A percentile compares a stretch with the other conserved stretches of the same genome.
Evolutionary conservation across 139 green algal genomes (phyloP).

Genomic region (Haematococcus lacustris): DNA sequence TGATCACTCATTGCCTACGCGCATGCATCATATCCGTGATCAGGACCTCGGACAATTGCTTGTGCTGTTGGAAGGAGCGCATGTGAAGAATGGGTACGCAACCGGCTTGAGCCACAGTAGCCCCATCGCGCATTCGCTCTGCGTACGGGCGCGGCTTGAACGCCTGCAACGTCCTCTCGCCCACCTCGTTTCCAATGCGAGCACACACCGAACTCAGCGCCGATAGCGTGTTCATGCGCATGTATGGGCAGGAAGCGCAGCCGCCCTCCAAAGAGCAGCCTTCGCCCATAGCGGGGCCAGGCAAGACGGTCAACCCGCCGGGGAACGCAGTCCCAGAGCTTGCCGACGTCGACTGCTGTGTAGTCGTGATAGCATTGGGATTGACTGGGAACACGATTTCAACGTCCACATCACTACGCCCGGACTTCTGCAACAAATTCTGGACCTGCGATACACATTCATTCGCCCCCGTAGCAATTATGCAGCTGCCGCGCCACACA

Average conservation of each 20-base stretch:
- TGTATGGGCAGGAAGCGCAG: conserved; percentile 95
- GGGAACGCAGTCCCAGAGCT: conserved; percentile 36
- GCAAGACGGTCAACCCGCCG: conserved; percentile 56
- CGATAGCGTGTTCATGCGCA: conserved; percentile 90
- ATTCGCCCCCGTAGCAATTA: too few species aligned
- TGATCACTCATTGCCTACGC: too few species aligned
- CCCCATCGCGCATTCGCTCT: conserved; percentile 42
- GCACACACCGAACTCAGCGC: conserved; percentile 46
- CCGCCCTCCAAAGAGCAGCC: conserved; percentile 88
- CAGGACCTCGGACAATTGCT: conserved; percentile 32
- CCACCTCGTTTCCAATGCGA: conserved; percentile 36
- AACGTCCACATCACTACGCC: conserved; percentile 67
- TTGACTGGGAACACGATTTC: conserved; percentile 96
- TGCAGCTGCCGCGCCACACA: too few species aligned
- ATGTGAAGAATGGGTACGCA: conserved; percentile 96
- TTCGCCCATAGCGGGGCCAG: conserved; percentile 71
- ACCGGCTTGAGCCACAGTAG: conserved; percentile 59
- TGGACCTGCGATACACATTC: conserved; percentile 58
- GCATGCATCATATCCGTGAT: conserved; percentile 21
- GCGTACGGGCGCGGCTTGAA: conserved; percentile 66
- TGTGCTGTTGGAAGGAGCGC: conserved; percentile 77
- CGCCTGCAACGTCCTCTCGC: conserved; percentile 50
- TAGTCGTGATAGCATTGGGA: conserved; percentile 61
- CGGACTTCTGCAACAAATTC: conserved; percentile 41
- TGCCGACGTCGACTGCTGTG: conserved; percentile 18